Conservation (phyloP, 352 stramenopile species). For the Elongisporangium prolatum region DNA sequence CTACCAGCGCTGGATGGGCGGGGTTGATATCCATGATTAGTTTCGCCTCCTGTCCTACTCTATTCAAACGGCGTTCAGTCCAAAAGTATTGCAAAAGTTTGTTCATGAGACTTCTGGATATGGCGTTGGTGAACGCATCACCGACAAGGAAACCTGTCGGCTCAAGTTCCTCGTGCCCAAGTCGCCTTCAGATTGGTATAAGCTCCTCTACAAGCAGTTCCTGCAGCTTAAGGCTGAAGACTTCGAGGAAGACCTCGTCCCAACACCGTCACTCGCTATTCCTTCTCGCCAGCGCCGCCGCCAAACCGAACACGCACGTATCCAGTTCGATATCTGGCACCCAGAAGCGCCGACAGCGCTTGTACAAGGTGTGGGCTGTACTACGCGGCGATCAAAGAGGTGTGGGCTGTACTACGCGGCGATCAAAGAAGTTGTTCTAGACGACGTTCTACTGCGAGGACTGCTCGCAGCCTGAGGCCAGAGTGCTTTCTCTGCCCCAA, state of each 20-base stretch:
- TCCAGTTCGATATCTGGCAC: too few relatives aligned
- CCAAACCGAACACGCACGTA: too few relatives aligned
- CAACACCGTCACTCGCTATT: too few relatives aligned
- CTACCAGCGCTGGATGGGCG: slow-evolving; percentile 25
- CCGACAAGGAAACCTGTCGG: slow-evolving; percentile 8
- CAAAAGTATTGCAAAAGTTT: slow-evolving; percentile 18
- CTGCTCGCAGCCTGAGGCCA: too few relatives aligned
- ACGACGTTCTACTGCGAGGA: too few relatives aligned
- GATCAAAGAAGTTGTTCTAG: too few relatives aligned
- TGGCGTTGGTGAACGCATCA: slow-evolving; percentile 17
- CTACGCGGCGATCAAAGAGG: too few relatives aligned
- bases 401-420: too few relatives aligned
- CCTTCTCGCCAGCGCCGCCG: too few relatives aligned
- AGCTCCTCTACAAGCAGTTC: slow-evolving; percentile 3
- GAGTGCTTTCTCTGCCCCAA: too few relatives aligned
- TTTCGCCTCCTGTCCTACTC: slow-evolving; percentile 18
- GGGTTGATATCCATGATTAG: slow-evolving; percentile 19
- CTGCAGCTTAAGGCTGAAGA: slow-evolving; percentile 10
- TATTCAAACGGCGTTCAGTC: slow-evolving; percentile 7
- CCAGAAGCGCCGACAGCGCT: too few relatives aligned
- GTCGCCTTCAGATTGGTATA: slow-evolving; percentile 5
- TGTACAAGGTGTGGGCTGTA: too few relatives aligned
- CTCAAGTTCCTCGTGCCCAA: slow-evolving; percentile 1
- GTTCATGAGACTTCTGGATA: slow-evolving; percentile 10
- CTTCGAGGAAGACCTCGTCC: slow-evolving; percentile 5